Conservation (phyloP, 441 rosid species). For the Geranium incanum region DNA sequence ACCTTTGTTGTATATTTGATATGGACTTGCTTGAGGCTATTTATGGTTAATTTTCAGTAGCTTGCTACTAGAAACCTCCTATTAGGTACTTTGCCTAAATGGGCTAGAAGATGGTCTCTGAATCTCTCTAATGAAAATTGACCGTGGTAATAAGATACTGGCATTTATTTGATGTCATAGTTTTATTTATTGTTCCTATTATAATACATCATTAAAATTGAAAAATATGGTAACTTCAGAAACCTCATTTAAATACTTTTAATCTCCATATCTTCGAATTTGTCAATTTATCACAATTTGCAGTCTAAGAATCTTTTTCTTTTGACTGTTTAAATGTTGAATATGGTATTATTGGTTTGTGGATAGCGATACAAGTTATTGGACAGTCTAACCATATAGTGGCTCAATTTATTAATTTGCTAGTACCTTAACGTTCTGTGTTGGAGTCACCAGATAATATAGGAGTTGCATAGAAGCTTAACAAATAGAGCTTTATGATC, state of each 20-base stretch:
- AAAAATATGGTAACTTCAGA: not conserved
- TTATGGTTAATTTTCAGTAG: not conserved
- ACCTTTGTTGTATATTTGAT: not conserved
- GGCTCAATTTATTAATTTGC: no score
- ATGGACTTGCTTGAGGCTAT: not conserved
- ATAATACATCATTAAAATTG: not conserved
- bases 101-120: not conserved
- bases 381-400: no score
- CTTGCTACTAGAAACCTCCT: constrained; percentile 4
- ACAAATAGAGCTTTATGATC: no score
- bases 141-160: not conserved
- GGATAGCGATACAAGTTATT: not conserved
- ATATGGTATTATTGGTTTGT: not conserved
- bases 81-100: constrained; percentile 2
- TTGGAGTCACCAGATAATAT: no score
- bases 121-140: not conserved
- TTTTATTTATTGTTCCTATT: not conserved
- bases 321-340: not conserved
- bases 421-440: no score
- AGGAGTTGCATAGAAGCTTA: no score
- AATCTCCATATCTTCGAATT: not conserved
- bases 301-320: not conserved
- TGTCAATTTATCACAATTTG: not conserved
- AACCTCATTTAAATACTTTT: not conserved
- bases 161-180: not conserved